Evolutionary conservation across 2,329 filamentous ascomycete species (phyloP).

Genomic region (Pestalotiopsis sp.): DNA sequence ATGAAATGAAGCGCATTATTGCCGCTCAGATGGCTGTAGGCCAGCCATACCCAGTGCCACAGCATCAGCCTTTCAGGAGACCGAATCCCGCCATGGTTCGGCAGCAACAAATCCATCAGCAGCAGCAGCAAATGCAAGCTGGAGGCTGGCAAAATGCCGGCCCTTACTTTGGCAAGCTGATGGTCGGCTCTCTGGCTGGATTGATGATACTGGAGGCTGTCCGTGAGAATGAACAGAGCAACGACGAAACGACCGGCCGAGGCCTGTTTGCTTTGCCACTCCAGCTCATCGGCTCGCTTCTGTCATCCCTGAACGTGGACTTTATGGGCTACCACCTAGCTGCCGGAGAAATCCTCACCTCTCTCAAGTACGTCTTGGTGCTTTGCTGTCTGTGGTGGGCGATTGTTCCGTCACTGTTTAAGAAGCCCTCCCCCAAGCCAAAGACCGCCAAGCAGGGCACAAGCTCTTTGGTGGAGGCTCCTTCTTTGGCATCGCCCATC

Average conservation of each 20-base stretch:
- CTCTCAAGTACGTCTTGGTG: slow-evolving; percentile 55
- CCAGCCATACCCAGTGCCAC: slow-evolving; percentile 51
- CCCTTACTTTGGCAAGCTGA: slow-evolving; percentile 73
- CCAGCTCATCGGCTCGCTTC: slow-evolving; percentile 54
- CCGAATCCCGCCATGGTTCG: slow-evolving; percentile 48
- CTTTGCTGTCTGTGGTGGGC: slow-evolving; percentile 57
- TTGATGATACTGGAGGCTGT: slow-evolving; percentile 90
- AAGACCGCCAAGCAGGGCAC: slow-evolving; percentile 43
- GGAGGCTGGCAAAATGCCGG: slow-evolving; percentile 56
- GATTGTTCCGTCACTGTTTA: slow-evolving; percentile 57
- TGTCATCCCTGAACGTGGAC: slow-evolving; percentile 52
- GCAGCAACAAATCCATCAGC: slow-evolving; percentile 53
- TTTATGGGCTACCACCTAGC: slow-evolving; percentile 56
- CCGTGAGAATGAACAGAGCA: slow-evolving; percentile 65
- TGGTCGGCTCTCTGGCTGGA: slow-evolving; percentile 90
- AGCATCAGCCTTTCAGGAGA: slow-evolving; percentile 37
- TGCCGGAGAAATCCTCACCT: slow-evolving; percentile 47
- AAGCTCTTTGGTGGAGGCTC: slow-evolving; percentile 53
- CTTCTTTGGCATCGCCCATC: slow-evolving; percentile 79
- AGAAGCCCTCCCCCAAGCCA: slow-evolving; percentile 54
- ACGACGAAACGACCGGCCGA: slow-evolving; percentile 64
- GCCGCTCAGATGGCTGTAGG: slow-evolving; percentile 58
- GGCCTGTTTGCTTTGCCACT: slow-evolving; percentile 69
- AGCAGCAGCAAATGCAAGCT: slow-evolving; percentile 50
- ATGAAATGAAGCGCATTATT: slow-evolving; percentile 65